A percentile compares a stretch with the other conserved stretches of the same genome.
These are phyloP conservation scores for Vigna unguiculata DNA, from an alignment of 306 rosid genomes.

Conservation along the genomic window DNA sequence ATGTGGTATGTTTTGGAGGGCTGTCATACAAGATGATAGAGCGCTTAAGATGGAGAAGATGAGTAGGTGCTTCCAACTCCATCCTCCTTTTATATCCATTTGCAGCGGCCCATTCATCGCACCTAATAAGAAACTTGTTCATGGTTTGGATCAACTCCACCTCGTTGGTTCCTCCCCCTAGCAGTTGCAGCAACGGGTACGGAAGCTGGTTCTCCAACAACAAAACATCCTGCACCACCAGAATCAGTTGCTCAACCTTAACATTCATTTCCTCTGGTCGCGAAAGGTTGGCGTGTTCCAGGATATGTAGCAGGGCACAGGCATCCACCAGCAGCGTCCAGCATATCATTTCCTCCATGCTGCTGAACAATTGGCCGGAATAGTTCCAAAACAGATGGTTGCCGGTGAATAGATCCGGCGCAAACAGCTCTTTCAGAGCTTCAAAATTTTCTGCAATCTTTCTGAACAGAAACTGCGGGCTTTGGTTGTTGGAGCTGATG, in stretches of 20 bases:
- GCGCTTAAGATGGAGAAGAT: too few relatives aligned
- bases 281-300: too few relatives aligned
- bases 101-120: too few relatives aligned
- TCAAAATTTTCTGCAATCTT: not conserved
- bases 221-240: slow-evolving; percentile 19
- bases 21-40: too few relatives aligned
- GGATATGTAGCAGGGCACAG: too few relatives aligned
- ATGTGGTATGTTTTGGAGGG: too few relatives aligned
- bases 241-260: not conserved
- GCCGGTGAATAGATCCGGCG: not conserved
- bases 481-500: too few relatives aligned
- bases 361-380: not conserved
- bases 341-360: not conserved
- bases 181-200: not conserved
- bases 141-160: not conserved
- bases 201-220: slow-evolving; percentile 41
- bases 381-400: not conserved
- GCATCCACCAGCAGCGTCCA: too few relatives aligned
- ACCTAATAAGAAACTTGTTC: too few relatives aligned
- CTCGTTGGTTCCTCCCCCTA: not conserved
- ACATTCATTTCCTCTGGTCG: not conserved
- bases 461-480: too few relatives aligned
- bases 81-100: too few relatives aligned
- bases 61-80: too few relatives aligned
- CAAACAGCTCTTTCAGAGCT: not conserved